Evolutionary conservation across 176 grass and related monocot genomes (phyloP).

Genomic region (Oryza glumipatula): DNA sequence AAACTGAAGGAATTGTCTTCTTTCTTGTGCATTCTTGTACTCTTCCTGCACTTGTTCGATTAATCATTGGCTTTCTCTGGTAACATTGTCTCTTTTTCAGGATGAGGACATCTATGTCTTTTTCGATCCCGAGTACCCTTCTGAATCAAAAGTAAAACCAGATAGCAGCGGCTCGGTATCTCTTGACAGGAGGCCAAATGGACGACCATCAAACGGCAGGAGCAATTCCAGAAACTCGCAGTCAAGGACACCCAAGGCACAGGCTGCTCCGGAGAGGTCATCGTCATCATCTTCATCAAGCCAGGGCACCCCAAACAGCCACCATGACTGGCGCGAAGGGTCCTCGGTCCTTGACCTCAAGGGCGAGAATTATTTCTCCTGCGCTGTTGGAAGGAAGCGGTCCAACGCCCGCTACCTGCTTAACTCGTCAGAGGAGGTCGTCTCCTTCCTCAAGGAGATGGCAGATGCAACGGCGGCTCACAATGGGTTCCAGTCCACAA

Average conservation of each 20-base stretch:
- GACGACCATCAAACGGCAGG: constrained; percentile 64
- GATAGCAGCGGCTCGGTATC: constrained; percentile 48
- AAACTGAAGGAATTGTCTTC: not conserved
- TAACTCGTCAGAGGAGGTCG: constrained; percentile 84
- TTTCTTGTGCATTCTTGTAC: not conserved
- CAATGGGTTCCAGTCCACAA: constrained; percentile 16
- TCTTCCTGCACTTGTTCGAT: not conserved
- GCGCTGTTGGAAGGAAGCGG: constrained; percentile 85
- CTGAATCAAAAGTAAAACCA: constrained; percentile 79
- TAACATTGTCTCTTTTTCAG: constrained; percentile 49
- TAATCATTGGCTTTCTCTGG: not conserved
- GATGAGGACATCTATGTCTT: constrained; percentile 99
- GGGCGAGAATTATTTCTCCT: constrained; percentile 97
- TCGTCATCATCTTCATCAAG: constrained; percentile 49
- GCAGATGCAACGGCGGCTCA: constrained; percentile 40
- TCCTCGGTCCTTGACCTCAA: constrained; percentile 97
- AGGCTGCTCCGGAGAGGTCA: constrained; percentile 51
- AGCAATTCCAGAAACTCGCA: constrained; percentile 69
- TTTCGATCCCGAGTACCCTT: constrained; percentile 93
- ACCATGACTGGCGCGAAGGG: constrained; percentile 83
- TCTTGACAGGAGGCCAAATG: constrained; percentile 52
- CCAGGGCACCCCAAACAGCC: constrained; percentile 43
- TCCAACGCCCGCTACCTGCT: constrained; percentile 88
- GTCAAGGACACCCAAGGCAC: constrained; percentile 53
- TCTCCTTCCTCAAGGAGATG: constrained; percentile 80